phyloP scores from a whole-genome alignment of 1,139 yeast genomes.

The Sugiyamaella xylanicola region DNA sequence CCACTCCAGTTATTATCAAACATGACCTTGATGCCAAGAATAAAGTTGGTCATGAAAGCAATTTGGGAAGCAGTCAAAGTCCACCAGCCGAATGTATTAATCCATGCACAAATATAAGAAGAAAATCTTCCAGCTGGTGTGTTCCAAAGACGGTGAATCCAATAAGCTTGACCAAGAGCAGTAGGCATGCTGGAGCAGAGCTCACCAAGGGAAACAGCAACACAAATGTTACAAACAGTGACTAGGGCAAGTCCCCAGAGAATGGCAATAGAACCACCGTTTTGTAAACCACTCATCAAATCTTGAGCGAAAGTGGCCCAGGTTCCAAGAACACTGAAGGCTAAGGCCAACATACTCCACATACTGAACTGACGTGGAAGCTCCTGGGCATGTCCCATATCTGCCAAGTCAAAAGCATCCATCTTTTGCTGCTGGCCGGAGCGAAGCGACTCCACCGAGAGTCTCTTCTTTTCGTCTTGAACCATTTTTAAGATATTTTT shows the following conservation, averaged over 20 bases:
- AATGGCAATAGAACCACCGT: slow-evolving; percentile 34
- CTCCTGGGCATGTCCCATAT: slow-evolving; percentile 27
- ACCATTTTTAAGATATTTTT: background rate
- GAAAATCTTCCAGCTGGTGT: slow-evolving; percentile 26
- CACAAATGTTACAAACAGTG: slow-evolving; percentile 31
- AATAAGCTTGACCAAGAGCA: slow-evolving; percentile 28
- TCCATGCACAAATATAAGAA: slow-evolving; percentile 30
- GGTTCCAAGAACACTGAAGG: slow-evolving; percentile 29
- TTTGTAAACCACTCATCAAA: slow-evolving; percentile 31
- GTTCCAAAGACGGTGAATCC: slow-evolving; percentile 25
- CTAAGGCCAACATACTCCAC: slow-evolving; percentile 28
- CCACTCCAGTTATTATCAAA: slow-evolving; percentile 26
- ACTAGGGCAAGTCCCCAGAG: slow-evolving; percentile 33
- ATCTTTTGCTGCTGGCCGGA: slow-evolving; percentile 18
- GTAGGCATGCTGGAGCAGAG: slow-evolving; percentile 31
- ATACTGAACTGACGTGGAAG: slow-evolving; percentile 25
- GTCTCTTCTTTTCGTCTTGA: slow-evolving; percentile 14
- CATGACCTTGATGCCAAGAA: slow-evolving; percentile 25
- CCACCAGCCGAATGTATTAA: slow-evolving; percentile 30
- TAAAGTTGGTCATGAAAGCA: slow-evolving; percentile 31
- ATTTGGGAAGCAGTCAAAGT: slow-evolving; percentile 30
- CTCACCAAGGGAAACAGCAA: slow-evolving; percentile 35
- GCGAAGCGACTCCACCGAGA: slow-evolving; percentile 9
- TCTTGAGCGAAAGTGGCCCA: slow-evolving; percentile 31
- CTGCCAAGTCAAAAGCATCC: slow-evolving; percentile 26